A percentile compares a stretch with the other conserved stretches of the same genome.
phyloP scores from a whole-genome alignment of 257 asterid genomes.

The Nemophila menziesii region DNA sequence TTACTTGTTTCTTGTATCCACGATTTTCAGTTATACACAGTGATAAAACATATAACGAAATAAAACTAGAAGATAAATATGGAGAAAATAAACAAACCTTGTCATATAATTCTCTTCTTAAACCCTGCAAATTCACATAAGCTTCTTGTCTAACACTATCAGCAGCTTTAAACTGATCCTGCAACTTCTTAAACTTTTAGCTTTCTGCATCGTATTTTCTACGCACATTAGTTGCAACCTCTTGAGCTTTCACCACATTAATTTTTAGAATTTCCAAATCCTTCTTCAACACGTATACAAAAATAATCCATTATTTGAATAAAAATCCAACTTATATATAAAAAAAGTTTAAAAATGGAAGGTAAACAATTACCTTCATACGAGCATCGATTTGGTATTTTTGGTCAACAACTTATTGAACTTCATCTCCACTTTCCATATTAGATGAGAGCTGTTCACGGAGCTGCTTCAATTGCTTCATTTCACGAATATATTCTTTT shows the following conservation, averaged over 20 bases:
- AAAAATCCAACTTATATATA: background rate
- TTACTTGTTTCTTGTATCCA: background rate
- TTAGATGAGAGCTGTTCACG: constrained; percentile 76
- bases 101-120: constrained; percentile 46
- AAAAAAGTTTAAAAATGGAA: background rate
- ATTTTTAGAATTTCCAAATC: constrained; percentile 64
- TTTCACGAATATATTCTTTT: constrained; percentile 70
- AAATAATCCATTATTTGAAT: too few species aligned
- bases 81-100: constrained; percentile 46
- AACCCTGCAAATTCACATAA: constrained; percentile 44
- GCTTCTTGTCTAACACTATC: constrained; percentile 81
- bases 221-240: constrained; percentile 43
- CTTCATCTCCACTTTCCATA: constrained; percentile 74
- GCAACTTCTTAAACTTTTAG: constrained; percentile 54
- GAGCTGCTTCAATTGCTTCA: constrained; percentile 81
- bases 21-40: background rate
- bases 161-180: constrained; percentile 58
- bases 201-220: constrained; percentile 53
- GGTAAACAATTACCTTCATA: constrained; percentile 41
- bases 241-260: constrained; percentile 47
- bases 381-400: constrained; percentile 60
- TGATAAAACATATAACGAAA: background rate
- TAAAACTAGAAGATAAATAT: background rate
- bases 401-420: constrained; percentile 76
- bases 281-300: constrained; percentile 42